These are phyloP conservation scores for Elasticomyces elasticus DNA, from an alignment of 495 filamentous ascomycete genomes.

Conservation along the genomic window DNA sequence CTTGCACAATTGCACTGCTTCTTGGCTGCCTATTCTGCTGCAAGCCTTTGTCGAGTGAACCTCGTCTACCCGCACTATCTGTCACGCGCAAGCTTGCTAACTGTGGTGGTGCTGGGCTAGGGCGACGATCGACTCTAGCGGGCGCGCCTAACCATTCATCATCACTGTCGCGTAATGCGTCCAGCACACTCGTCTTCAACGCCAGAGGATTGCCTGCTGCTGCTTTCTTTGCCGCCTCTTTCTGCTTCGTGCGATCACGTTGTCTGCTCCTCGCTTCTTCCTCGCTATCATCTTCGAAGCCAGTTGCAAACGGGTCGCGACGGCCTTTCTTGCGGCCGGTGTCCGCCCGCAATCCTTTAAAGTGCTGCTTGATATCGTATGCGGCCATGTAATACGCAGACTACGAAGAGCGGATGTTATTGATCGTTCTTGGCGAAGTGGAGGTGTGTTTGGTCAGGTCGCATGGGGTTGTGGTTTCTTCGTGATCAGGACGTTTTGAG, in stretches of 20 bases:
- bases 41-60: constrained; percentile 11
- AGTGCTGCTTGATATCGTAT: constrained; percentile 20
- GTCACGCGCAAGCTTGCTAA: constrained; percentile 7
- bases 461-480: no score
- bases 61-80: constrained; percentile 10
- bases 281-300: constrained; percentile 24
- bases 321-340: constrained; percentile 17
- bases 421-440: not conserved
- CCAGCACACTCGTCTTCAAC: not conserved
- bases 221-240: not conserved
- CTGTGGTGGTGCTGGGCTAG: constrained; percentile 15
- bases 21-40: constrained; percentile 9
- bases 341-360: constrained; percentile 14
- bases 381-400: constrained; percentile 21
- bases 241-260: constrained; percentile 9
- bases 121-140: constrained; percentile 10
- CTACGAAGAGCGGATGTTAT: not conserved
- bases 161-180: constrained; percentile 5
- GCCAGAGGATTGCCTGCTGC: not conserved
- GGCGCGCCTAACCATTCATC: constrained; percentile 12
- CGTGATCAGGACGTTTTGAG: no score
- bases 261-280: constrained; percentile 7
- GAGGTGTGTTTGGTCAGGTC: no score
- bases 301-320: constrained; percentile 17
- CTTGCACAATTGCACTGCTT: constrained; percentile 13